A percentile compares a stretch with the other conserved stretches of the same genome.
Conservation (phyloP, 73 alveolate genomes). For the Paramecium octaurelia region DNA sequence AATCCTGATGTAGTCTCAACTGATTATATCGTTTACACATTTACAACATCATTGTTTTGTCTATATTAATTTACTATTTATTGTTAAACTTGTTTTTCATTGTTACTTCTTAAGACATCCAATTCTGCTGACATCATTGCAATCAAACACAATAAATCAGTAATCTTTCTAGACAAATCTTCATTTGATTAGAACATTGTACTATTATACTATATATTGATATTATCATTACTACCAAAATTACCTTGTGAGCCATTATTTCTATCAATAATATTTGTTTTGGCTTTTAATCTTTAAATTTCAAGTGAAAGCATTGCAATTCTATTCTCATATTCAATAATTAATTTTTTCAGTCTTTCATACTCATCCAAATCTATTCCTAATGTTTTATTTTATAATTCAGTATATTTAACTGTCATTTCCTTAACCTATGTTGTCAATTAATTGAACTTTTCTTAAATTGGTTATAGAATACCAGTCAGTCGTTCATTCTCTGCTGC, state of each 20-base stretch:
- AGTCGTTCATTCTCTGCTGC: constrained; percentile 44
- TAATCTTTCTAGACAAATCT: neutral
- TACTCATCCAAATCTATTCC: neutral
- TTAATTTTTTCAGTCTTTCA: neutral
- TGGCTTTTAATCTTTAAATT: constrained; percentile 17
- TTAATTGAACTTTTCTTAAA: neutral
- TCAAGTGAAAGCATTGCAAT: constrained; percentile 34
- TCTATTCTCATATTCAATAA: constrained; percentile 39
- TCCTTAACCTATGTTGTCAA: neutral
- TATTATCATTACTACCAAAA: neutral
- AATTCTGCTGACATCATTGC: constrained; percentile 46
- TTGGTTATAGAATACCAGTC: neutral
- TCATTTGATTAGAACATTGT: neutral
- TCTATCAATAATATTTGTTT: neutral
- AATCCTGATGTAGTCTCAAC: neutral
- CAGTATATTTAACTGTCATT: neutral
- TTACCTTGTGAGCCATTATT: neutral
- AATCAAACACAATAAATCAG: constrained; percentile 34
- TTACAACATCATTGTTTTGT: neutral
- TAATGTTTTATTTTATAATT: neutral
- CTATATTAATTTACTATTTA: neutral
- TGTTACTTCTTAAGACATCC: neutral
- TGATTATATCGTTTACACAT: neutral
- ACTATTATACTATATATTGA: neutral
- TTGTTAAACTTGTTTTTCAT: neutral